phyloP scores from a whole-genome alignment of 495 filamentous ascomycete species.

The Bacidia gigantensis region DNA sequence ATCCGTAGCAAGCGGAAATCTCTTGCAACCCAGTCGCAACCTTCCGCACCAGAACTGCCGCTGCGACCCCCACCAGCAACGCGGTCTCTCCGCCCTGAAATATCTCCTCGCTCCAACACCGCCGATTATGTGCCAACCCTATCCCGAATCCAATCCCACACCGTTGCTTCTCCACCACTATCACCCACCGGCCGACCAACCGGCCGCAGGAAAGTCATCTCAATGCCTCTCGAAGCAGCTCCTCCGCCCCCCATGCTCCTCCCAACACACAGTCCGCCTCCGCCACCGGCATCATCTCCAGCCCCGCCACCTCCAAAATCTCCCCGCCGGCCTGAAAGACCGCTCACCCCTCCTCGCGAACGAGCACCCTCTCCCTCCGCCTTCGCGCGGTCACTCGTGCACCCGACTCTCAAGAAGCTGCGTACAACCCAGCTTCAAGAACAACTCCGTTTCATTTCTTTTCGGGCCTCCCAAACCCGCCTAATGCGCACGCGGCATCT shows the following conservation, averaged over 20 bases:
- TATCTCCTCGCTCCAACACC: conserved; percentile 12
- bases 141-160: conserved; percentile 8
- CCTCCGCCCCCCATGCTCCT: background rate
- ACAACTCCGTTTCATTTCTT: conserved; percentile 19
- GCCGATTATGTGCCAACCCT: conserved; percentile 6
- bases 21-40: conserved; percentile 2
- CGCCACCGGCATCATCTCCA: conserved; percentile 8
- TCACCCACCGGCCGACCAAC: background rate
- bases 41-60: conserved; percentile 9
- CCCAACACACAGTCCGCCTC: conserved; percentile 10
- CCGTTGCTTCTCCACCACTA: background rate
- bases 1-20: conserved; percentile 15
- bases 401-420: conserved; percentile 12
- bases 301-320: background rate
- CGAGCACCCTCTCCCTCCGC: conserved; percentile 8
- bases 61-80: conserved; percentile 6
- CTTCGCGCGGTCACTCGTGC: conserved; percentile 10
- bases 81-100: background rate
- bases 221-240: background rate
- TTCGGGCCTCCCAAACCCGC: conserved; percentile 16
- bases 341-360: conserved; percentile 2
- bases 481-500: conserved; percentile 14
- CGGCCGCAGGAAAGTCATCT: conserved; percentile 1
- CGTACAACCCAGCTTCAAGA: conserved; percentile 19
- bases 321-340: too few relatives aligned